A percentile compares a stretch with the other conserved stretches of the same genome.
Evolutionary conservation across 192 early-diverging fungal species (phyloP).

Genomic region (Diversispora epigaea): DNA sequence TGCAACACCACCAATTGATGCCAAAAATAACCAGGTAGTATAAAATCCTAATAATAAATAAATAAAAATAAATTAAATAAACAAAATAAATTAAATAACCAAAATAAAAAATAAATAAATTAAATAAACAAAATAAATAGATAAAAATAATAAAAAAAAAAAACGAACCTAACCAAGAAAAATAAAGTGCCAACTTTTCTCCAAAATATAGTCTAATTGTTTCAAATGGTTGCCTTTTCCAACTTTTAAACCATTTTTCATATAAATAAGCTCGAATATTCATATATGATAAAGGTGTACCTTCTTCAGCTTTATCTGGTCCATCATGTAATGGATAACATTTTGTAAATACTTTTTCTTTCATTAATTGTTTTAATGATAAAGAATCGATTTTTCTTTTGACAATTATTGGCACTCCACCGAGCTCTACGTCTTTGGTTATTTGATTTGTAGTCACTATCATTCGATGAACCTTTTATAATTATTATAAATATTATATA

Average conservation of each 20-base stretch:
- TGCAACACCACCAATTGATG: conserved; percentile 50
- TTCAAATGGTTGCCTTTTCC: conserved; percentile 45
- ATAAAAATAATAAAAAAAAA: neutral
- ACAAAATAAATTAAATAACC: no score
- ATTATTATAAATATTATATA: neutral
- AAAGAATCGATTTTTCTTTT: conserved; percentile 37
- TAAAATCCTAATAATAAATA: conserved; percentile 45
- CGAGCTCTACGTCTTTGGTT: conserved; percentile 34
- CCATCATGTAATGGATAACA: conserved; percentile 63
- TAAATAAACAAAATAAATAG: neutral
- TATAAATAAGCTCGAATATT: conserved; percentile 49
- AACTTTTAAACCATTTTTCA: conserved; percentile 43
- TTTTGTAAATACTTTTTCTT: conserved; percentile 43
- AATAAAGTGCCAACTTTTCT: conserved; percentile 68
- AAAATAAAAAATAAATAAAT: neutral
- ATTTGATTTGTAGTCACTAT: conserved; percentile 24
- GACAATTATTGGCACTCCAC: conserved; percentile 26
- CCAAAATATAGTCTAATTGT: conserved; percentile 64
- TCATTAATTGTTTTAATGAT: conserved; percentile 47
- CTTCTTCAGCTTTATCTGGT: conserved; percentile 37
- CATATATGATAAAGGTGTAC: conserved; percentile 29
- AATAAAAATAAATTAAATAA: neutral
- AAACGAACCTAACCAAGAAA: conserved; percentile 61
- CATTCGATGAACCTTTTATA: neutral
- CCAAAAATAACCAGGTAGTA: conserved; percentile 55